phyloP scores from a whole-genome alignment of 2,329 filamentous ascomycete genomes.

The Plectosphaerella plurivora region DNA sequence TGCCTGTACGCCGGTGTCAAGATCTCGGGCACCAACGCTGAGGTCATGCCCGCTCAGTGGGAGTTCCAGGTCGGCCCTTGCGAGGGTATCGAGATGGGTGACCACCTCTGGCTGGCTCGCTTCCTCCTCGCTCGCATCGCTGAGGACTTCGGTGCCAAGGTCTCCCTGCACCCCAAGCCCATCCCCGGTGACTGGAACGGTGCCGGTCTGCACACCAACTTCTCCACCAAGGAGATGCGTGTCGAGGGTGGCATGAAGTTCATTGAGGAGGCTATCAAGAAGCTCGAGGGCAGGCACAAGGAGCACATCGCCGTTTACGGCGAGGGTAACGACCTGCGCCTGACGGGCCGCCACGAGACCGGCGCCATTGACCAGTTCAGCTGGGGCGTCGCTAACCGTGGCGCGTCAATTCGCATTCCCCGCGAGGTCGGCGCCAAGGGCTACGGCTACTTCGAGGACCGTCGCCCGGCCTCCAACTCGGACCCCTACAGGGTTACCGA shows the following conservation, averaged over 20 bases:
- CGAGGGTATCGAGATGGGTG: constrained; percentile 83
- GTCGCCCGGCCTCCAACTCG: constrained; percentile 67
- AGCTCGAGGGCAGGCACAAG: constrained; percentile 70
- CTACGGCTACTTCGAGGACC: constrained; percentile 91
- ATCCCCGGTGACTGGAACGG: constrained; percentile 89
- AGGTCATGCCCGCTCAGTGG: constrained; percentile 98
- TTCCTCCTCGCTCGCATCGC: constrained; percentile 86
- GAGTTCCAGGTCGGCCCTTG: constrained; percentile 96
- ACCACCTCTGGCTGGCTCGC: constrained; percentile 85
- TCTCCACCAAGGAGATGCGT: constrained; percentile 86
- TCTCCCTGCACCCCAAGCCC: constrained; percentile 93
- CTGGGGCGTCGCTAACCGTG: constrained; percentile 94
- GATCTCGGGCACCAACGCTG: constrained; percentile 97
- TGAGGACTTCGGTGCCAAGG: constrained; percentile 94
- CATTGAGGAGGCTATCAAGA: constrained; percentile 84
- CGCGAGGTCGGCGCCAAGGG: constrained; percentile 79
- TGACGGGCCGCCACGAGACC: constrained; percentile 93
- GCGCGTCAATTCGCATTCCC: constrained; percentile 88
- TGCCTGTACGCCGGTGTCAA: constrained; percentile 66
- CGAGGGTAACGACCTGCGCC: constrained; percentile 90
- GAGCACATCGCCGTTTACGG: constrained; percentile 93
- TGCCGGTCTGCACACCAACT: constrained; percentile 89
- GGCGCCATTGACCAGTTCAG: constrained; percentile 89
- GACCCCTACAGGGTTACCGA: constrained; percentile 15
- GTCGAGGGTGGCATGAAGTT: constrained; percentile 85